Conservation (phyloP, 208 protist genomes). For the Crithidia bombi region DNA sequence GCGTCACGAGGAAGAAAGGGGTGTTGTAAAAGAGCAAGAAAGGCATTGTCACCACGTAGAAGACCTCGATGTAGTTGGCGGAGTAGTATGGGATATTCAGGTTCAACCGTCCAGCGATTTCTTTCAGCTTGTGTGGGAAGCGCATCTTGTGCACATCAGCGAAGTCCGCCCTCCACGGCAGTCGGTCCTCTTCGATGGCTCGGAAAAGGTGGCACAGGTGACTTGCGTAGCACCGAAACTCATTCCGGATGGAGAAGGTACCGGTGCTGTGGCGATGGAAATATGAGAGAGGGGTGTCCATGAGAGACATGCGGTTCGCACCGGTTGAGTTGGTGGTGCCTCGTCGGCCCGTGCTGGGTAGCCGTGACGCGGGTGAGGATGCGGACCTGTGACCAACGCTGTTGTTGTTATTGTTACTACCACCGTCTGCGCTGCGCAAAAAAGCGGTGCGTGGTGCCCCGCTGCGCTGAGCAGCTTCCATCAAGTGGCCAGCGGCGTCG, state of each 20-base stretch:
- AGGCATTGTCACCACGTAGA: slow-evolving; percentile 57
- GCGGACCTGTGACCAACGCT: background rate
- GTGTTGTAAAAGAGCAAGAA: slow-evolving; percentile 72
- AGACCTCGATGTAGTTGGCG: slow-evolving; percentile 78
- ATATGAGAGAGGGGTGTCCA: slow-evolving; percentile 37
- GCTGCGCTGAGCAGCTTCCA: slow-evolving; percentile 9
- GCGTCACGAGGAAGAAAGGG: slow-evolving; percentile 55
- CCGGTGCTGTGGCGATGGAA: slow-evolving; percentile 33
- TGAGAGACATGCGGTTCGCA: slow-evolving; percentile 9
- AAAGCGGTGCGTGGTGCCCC: background rate
- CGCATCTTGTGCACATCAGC: slow-evolving; percentile 58
- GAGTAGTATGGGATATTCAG: slow-evolving; percentile 87
- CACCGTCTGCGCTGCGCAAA: background rate
- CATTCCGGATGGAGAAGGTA: slow-evolving; percentile 34
- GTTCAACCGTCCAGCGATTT: slow-evolving; percentile 62
- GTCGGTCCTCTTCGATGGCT: slow-evolving; percentile 53
- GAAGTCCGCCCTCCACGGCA: slow-evolving; percentile 82
- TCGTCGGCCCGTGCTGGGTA: background rate
- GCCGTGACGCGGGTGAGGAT: background rate
- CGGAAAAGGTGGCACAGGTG: slow-evolving; percentile 27
- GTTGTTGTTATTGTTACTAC: background rate
- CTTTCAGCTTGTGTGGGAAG: slow-evolving; percentile 46
- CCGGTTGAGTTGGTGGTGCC: background rate
- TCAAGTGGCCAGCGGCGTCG: slow-evolving; percentile 1
- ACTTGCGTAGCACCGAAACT: slow-evolving; percentile 22